Evolutionary conservation across 2,329 filamentous ascomycete species (phyloP), one percentile per base, ranked within the genome.

Genomic region (Fusarium palustre): DNA sequence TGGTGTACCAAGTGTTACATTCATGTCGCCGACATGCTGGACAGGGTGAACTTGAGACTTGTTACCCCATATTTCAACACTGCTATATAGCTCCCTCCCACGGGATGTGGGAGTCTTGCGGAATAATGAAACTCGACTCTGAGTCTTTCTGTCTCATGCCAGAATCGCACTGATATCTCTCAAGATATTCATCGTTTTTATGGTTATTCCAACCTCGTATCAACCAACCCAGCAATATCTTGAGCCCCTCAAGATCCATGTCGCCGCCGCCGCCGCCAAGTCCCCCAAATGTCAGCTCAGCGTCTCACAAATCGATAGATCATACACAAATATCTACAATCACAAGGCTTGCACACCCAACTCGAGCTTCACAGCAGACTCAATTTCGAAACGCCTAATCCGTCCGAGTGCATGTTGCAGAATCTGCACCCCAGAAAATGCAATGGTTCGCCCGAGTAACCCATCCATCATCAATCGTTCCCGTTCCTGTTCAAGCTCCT

Each of bases 401-500:
- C 20, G 57, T 43, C 31, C 45, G 33, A 22, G 28, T 63, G 33
- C 47, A 53, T 24, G 39, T 53, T 53, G 50, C 62, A 63, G 56
- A 63, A 55, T 39, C 41, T 61, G 49, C 38, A 56, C 49, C 52
- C 36, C 36, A 39, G 43, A 52, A 53, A 36, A 34, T 31, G 33
- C 28, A 54, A 55, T 66, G 55, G 66, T 70, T 69, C 62, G 67
- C 67, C 62, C 31, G 13, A 20, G 18, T 28, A 45, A 43, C n/a
- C n/a, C n/a, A 41, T 46, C 34, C 49, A 25, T 31, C 31, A 49
- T 18, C 18, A 24, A 20, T 24, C 22, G 16, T n/a, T 34, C 22
- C 16, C 18, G 11, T 38, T 20, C 13, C 31, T 24, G 50, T 54
- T 54, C 52, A 24, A 22, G 49, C 55, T 67, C 22, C 47, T 58